A percentile compares a stretch with the other conserved stretches of the same genome.
These are phyloP conservation scores for Moricandia moricandioides DNA, from an alignment of 345 rosid genomes.

Conservation along the genomic window DNA sequence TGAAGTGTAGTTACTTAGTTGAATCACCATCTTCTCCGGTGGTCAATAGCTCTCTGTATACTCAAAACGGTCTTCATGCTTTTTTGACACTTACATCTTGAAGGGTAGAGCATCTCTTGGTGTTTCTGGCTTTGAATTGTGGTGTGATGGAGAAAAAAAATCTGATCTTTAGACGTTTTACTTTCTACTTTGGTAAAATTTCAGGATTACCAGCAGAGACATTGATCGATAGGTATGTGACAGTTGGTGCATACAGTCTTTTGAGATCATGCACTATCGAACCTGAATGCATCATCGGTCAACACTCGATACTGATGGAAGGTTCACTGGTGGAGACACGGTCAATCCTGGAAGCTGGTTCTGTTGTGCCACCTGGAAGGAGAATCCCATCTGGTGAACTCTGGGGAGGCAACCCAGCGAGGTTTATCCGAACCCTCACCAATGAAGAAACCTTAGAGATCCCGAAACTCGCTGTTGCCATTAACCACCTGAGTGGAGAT, in stretches of 20 bases:
- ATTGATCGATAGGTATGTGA: constrained; percentile 81
- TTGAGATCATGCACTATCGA: constrained; percentile 89
- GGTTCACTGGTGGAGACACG: constrained; percentile 93
- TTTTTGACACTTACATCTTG: not conserved
- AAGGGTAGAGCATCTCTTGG: not conserved
- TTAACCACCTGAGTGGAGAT: constrained; percentile 72
- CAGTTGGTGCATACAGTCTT: constrained; percentile 83
- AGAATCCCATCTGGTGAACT: constrained; percentile 94
- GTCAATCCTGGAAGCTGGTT: constrained; percentile 92
- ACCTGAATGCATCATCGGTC: constrained; percentile 98
- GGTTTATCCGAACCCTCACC: constrained; percentile 74
- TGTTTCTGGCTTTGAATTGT: not conserved
- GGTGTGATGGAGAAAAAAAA: not conserved
- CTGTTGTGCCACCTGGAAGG: constrained; percentile 94
- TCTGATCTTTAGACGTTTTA: not conserved
- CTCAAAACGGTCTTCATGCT: not conserved
- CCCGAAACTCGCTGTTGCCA: constrained; percentile 94
- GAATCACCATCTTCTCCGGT: not conserved
- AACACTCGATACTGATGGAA: constrained; percentile 96
- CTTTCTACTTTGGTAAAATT: constrained; percentile 6
- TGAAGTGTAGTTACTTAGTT: not conserved
- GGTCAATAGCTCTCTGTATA: not conserved
- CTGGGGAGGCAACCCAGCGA: constrained; percentile 99
- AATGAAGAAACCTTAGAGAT: constrained; percentile 93
- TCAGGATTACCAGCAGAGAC: constrained; percentile 95